Evolutionary conservation across 345 rosid genomes (phyloP).

Genomic region (Gossypium anomalum): DNA sequence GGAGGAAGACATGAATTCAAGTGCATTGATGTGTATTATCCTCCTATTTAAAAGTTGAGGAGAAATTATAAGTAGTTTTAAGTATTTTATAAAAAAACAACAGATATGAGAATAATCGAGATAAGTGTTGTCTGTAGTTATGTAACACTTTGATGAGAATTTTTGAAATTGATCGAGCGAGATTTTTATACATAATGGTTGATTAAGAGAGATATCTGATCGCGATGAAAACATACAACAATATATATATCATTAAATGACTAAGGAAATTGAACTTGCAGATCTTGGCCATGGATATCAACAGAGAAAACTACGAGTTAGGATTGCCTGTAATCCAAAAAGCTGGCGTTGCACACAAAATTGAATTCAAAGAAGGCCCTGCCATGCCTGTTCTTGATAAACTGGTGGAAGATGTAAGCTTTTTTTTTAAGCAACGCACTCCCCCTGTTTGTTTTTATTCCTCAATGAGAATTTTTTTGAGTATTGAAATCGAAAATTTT

Average conservation of each 20-base stretch:
- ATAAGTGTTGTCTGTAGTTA: too few relatives aligned
- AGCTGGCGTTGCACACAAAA: conserved; percentile 96
- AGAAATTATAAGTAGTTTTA: accelerated
- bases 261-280: conserved; percentile 14
- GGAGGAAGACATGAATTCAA: too few relatives aligned
- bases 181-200: too few relatives aligned
- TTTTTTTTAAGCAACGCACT: not conserved
- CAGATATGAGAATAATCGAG: too few relatives aligned
- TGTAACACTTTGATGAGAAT: too few relatives aligned
- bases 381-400: conserved; percentile 89
- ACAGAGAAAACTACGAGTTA: conserved; percentile 83
- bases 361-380: conserved; percentile 94
- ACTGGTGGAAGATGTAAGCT: conserved; percentile 75
- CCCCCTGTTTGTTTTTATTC: not conserved
- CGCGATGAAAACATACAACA: too few relatives aligned
- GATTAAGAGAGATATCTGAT: too few relatives aligned
- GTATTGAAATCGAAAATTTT: not conserved
- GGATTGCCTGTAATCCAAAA: conserved; percentile 82
- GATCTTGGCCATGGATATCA: conserved; percentile 96
- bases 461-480: not conserved
- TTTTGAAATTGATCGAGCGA: too few relatives aligned
- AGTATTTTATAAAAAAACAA: too few relatives aligned
- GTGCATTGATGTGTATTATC: too few relatives aligned
- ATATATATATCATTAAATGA: not conserved
- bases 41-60: too few relatives aligned